A percentile compares a stretch with the other conserved stretches of the same genome.
Conservation (phyloP, 2,329 filamentous ascomycete species). For the Pseudogymnoascus sp. region DNA sequence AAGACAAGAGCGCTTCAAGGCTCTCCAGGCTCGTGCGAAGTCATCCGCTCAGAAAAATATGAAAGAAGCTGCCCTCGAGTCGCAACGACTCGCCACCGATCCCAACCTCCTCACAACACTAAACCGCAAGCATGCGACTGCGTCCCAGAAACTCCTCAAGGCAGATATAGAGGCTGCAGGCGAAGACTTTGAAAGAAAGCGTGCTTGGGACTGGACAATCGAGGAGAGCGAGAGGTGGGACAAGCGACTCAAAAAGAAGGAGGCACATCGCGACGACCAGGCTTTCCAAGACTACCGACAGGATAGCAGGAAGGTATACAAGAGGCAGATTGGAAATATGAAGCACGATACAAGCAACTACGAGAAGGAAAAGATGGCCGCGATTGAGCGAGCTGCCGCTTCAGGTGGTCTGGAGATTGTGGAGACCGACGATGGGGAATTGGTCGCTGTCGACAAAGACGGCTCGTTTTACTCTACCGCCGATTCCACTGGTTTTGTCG, state of each 20-base stretch:
- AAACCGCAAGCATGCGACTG: constrained; percentile 78
- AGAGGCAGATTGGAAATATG: constrained; percentile 74
- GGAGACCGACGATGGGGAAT: constrained; percentile 88
- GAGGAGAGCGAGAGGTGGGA: constrained; percentile 96
- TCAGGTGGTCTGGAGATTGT: constrained; percentile 84
- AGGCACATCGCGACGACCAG: constrained; percentile 70
- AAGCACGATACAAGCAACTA: constrained; percentile 75
- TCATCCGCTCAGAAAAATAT: constrained; percentile 65
- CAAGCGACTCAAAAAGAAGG: constrained; percentile 78
- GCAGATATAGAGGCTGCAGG: constrained; percentile 77
- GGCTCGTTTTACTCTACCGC: constrained; percentile 86
- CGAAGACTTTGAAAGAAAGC: constrained; percentile 93
- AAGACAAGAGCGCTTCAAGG: constrained; percentile 74
- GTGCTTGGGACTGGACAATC: constrained; percentile 96
- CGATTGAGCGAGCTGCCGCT: constrained; percentile 75
- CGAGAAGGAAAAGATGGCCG: constrained; percentile 74
- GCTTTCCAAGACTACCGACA: constrained; percentile 83
- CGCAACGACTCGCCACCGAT: constrained; percentile 69
- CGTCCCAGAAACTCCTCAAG: constrained; percentile 87
- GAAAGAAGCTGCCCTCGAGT: constrained; percentile 75
- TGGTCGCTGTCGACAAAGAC: constrained; percentile 87
- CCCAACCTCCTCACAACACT: constrained; percentile 68
- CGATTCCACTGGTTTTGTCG: constrained; percentile 69
- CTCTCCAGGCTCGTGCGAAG: constrained; percentile 73
- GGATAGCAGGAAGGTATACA: constrained; percentile 88